Percentiles rank a stretch among this genome's conserved stretches.
These are phyloP conservation scores for Neoscytalidium dimidiatum DNA, from an alignment of 2,329 filamentous ascomycete genomes.

Conservation along the genomic window DNA sequence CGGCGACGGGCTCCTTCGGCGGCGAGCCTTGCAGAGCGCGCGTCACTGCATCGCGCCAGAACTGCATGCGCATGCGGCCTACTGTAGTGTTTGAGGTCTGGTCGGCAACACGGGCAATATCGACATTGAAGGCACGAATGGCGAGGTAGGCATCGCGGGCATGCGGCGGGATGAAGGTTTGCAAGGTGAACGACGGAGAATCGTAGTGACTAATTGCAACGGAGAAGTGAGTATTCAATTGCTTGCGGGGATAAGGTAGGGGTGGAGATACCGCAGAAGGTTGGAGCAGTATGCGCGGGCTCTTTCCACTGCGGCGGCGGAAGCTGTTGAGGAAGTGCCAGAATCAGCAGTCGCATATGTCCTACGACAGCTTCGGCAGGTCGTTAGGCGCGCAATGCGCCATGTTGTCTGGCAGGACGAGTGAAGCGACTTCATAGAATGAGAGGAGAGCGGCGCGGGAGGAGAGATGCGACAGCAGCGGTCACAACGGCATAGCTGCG, in stretches of 20 bases:
- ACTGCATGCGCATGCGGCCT: slow-evolving; percentile 86
- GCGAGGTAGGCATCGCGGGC: slow-evolving; percentile 84
- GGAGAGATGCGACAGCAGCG: neutral
- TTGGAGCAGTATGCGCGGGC: slow-evolving; percentile 62
- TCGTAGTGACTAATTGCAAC: slow-evolving; percentile 70
- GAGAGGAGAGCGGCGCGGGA: neutral
- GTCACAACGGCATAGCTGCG: slow-evolving; percentile 1
- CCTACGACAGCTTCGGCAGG: slow-evolving; percentile 13
- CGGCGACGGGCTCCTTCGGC: slow-evolving; percentile 87
- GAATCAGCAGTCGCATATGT: slow-evolving; percentile 14
- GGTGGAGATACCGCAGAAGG: slow-evolving; percentile 52
- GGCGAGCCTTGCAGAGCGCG: slow-evolving; percentile 76
- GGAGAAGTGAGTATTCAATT: neutral
- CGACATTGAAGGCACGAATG: slow-evolving; percentile 88
- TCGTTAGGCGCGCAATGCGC: neutral
- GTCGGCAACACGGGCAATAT: slow-evolving; percentile 87
- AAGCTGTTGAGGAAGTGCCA: slow-evolving; percentile 21
- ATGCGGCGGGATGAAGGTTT: slow-evolving; percentile 76
- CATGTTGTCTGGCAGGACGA: slow-evolving; percentile 1
- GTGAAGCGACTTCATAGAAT: slow-evolving; percentile 1
- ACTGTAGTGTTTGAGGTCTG: slow-evolving; percentile 85
- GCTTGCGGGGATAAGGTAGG: neutral
- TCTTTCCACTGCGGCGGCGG: slow-evolving; percentile 53
- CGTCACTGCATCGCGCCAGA: slow-evolving; percentile 86
- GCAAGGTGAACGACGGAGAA: slow-evolving; percentile 82